Evolutionary conservation across 2,329 filamentous ascomycete species (phyloP).

Genomic region (Torrubiella hemipterigena): DNA sequence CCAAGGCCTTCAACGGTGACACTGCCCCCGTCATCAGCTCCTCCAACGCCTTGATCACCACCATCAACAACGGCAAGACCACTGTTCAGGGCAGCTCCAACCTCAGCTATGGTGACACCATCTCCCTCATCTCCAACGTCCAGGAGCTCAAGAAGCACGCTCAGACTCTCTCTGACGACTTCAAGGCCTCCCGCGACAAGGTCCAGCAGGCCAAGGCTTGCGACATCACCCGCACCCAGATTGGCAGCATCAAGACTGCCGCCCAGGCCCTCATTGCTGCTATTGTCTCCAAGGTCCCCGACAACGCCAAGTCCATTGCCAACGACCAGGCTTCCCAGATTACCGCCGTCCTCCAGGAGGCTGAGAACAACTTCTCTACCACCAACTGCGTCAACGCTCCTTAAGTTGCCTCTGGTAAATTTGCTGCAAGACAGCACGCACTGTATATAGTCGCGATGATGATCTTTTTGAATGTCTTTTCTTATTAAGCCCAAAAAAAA

Average conservation of each 20-base stretch:
- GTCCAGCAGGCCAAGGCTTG: conserved; percentile 14
- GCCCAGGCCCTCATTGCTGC: conserved; percentile 13
- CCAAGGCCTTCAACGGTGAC: conserved; percentile 1
- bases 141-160: conserved; percentile 11
- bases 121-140: conserved; percentile 8
- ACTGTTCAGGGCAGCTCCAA: conserved; percentile 7
- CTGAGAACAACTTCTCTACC: conserved; percentile 9
- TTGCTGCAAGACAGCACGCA: too few relatives aligned
- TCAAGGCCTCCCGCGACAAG: conserved; percentile 11
- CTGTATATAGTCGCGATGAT: too few relatives aligned
- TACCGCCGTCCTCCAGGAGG: conserved; percentile 8
- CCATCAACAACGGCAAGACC: conserved; percentile 3
- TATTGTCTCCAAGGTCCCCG: conserved; percentile 13
- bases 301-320: conserved; percentile 11
- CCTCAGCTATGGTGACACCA: conserved; percentile 9
- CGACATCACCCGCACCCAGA: conserved; percentile 10
- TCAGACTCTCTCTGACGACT: conserved; percentile 10
- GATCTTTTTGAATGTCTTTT: too few relatives aligned
- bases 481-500: too few relatives aligned
- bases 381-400: conserved; percentile 13
- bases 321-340: conserved; percentile 11
- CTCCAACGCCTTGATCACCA: conserved; percentile 1
- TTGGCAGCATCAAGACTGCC: conserved; percentile 9
- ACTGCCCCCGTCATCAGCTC: neutral
- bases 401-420: too few relatives aligned